Evolutionary conservation across 345 rosid species (phyloP), one percentile per base, ranked within the genome.

Genomic region (Durio zibethinus): DNA sequence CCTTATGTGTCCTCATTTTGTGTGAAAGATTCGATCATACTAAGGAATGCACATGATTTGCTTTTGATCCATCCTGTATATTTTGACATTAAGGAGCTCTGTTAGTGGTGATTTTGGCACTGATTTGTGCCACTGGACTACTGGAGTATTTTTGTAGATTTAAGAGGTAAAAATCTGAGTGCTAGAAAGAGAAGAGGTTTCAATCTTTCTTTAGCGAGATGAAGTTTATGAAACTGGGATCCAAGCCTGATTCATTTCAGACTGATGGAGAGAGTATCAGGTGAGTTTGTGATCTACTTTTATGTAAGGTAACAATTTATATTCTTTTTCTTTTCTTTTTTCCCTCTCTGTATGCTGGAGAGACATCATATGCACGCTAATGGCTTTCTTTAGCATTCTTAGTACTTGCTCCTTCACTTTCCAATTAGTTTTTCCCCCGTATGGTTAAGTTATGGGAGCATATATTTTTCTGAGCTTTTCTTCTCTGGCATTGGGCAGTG

Each of bases 171-270:
- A 64, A 15, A 43, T 80, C 77, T 36, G 57, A 45, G 73, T 53
- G 57, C 50, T 76, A 3, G 70, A 70, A 64, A 47, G 48, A 56
- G 68, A 54, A 53, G 61, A 66, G 77, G 59, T 67, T 42, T 76
- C n/a, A 67, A 33, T 69, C 68, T 78, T 81, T 69, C 48, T 35
- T 43, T 50, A 79, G 48, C 74, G 79, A 84, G 27, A 92, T 92
- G 97, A 92, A 92, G 91, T 92, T 89, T 86, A 92, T 92, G 97
- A 92, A 92, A 84, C 94, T 92, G 83, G 97, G 97, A 63, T 92
- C 94, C 74, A 92, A 92, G 87, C 93, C 94, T n/a, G 94, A 92
- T 78, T 86, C 88, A 4, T 92, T 92, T 75, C 94, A 88, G 80
- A 77, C 94, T 23, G 82, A 87, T 53, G 92, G 88, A 57, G 92